Base-by-base conservation (phyloP, 306 rosid species). In the Vigna hirtella region DNA sequence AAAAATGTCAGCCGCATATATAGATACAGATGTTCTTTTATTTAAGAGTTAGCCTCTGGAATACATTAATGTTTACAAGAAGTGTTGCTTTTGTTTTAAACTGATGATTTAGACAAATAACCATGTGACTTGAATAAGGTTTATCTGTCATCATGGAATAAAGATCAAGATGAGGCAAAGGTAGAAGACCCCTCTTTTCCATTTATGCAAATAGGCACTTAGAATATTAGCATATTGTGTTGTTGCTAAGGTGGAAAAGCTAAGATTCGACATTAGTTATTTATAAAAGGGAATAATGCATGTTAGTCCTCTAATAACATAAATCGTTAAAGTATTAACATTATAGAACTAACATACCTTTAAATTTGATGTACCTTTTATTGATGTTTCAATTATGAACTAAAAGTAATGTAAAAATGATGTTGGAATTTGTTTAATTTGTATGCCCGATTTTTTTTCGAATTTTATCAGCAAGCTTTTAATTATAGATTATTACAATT, bases 201-300 rank as follows among this genome's bases (percentile, higher is more conserved):
- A 17, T 66, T 74, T 74, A 73, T 57, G 43, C 78, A 73, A 73
- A 73, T 9, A 17, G 18, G 56, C 24, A n/a, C 78, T 24, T 43
- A 48, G 57, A 59, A 59, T 70, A 58, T 69, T 74, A 74, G 70
- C 45, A 74, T 59, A 59, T 26, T 58, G 57, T 9, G 45, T 40
- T 57, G 18, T 74, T 74, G 78, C 45, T 74, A 45, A 36, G 47
- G 51, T 26, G 70, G 48, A 58, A 58, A 58, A 74, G 78, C 47
- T 9, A 48, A 74, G 48, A 45, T 74, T 40, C 67, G 26, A 18
- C 53, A 9, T 3, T 20, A 18, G 16, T 5, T 43, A 43, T 43
- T 43, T 38, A 66, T 66, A 20, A 43, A 66, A 43, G 26, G 72
- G 12, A 1, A 64, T 36, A 64, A 38, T 16, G 16, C 48, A n/a